phyloP scores from a whole-genome alignment of 1,284 basidiomycete genomes.

The Omphalotus olearius region DNA sequence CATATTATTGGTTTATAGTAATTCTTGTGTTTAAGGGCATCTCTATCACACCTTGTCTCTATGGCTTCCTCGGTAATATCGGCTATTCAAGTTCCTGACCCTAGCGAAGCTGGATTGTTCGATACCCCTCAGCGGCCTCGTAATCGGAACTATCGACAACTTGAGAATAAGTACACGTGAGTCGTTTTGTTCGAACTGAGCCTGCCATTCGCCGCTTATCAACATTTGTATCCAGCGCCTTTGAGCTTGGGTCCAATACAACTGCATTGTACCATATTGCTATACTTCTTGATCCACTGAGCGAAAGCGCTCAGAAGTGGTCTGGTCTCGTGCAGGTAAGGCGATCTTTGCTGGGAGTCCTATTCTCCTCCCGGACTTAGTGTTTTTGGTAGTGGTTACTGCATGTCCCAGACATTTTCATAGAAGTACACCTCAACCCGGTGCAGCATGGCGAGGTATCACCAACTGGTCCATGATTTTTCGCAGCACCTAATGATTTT shows the following conservation, averaged over 20 bases:
- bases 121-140: conserved; percentile 55
- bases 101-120: conserved; percentile 71
- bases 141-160: conserved; percentile 51
- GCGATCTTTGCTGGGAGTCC: neutral
- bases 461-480: conserved; percentile 16
- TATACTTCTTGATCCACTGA: conserved; percentile 82
- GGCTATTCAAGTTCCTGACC: conserved; percentile 61
- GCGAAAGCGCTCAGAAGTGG: conserved; percentile 83
- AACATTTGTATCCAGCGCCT: conserved; percentile 43
- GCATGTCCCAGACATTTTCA: conserved; percentile 56
- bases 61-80: conserved; percentile 70
- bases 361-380: neutral
- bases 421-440: conserved; percentile 79
- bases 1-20: conserved; percentile 4
- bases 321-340: conserved; percentile 71
- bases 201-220: neutral
- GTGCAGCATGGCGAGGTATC: conserved; percentile 58
- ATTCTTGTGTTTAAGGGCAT: conserved; percentile 33
- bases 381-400: conserved; percentile 47
- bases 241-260: conserved; percentile 64
- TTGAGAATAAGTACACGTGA: conserved; percentile 65
- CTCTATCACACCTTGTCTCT: conserved; percentile 57
- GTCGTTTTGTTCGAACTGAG: conserved; percentile 21
- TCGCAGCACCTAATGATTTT: conserved; percentile 1
- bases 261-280: conserved; percentile 73